Base-by-base conservation (phyloP, 352 stramenopile genomes). In the Elongisporangium prolatum region DNA sequence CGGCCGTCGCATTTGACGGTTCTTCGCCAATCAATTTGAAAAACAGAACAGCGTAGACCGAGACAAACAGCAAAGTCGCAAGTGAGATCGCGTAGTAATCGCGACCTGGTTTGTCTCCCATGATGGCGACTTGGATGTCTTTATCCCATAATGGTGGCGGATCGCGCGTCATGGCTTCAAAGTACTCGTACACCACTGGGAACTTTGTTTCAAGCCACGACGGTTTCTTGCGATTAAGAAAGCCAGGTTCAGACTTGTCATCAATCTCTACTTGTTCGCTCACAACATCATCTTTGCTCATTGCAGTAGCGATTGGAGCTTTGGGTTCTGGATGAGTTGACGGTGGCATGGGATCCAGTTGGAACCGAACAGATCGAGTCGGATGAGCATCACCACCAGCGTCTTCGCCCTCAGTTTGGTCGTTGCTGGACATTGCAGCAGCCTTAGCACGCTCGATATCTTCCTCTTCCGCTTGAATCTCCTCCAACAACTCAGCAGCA, bases 131-230 rank as follows among this genome's bases (percentile, higher is more conserved):
- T 24, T 96, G 77, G 44, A 94, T 94, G 55, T 94, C 83, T 53
- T 88, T 91, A 65, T 96, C 86, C 86, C 86, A 96, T 53, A 91
- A 71, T 49, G 72, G 40, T 10, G 86, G 86, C 28, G 84, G 81
- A 10, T 71, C 60, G 47, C 77, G 87, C 21, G 92, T 65, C 10
- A 96, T 70, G 4, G 71, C 69, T 6, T 83, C 62, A 51, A 90
- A 90, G 60, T 92, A 96, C 9, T 56, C 66, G 28, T 79, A 54
- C 13, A 74, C 54, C 54, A 69, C 63, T 0, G 84, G 81, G 21
- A 69, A 65, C 50, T 72, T 87, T 22, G 63, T 69, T 24, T 90
- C 69, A 7, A 87, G 58, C 72, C 76, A 89, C 1, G 78, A 79
- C 54, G 72, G 61, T 37, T 90, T 86, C 14, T 77, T 68, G 18